phyloP scores from a whole-genome alignment of 164 flowering plant genomes.

The Nymphaea colorata region DNA sequence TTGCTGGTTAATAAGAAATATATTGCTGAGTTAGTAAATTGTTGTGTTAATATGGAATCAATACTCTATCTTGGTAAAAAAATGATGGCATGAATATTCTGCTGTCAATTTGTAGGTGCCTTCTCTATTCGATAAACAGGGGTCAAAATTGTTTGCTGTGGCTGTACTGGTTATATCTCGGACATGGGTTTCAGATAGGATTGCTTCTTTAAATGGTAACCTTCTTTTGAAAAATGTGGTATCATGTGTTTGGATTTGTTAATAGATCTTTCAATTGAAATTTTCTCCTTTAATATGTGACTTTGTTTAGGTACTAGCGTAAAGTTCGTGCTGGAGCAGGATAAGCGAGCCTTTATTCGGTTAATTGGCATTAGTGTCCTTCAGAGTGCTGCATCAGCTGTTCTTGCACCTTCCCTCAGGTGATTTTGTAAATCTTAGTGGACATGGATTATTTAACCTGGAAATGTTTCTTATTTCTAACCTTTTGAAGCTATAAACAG shows the following conservation, averaged over 20 bases:
- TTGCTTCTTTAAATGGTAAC: conserved; percentile 94
- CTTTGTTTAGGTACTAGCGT: conserved; percentile 76
- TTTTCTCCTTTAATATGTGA: conserved; percentile 2
- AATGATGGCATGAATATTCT: neutral
- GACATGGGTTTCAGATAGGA: conserved; percentile 97
- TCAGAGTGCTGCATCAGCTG: conserved; percentile 91
- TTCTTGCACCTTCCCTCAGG: conserved; percentile 95
- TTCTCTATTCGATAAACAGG: conserved; percentile 85
- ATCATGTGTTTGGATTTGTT: neutral
- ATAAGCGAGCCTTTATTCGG: conserved; percentile 73
- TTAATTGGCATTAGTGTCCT: conserved; percentile 82
- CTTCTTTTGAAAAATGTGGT: neutral
- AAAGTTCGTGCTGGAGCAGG: conserved; percentile 93
- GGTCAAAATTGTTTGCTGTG: conserved; percentile 81
- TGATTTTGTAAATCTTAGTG: conserved; percentile 8
- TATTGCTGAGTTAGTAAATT: neutral
- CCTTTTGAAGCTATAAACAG: neutral
- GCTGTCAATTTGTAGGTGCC: conserved; percentile 51
- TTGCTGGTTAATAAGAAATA: neutral
- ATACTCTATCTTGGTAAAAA: no score
- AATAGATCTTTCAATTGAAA: neutral
- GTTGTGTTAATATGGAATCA: no score
- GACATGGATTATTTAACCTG: no score
- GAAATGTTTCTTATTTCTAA: neutral
- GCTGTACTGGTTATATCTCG: conserved; percentile 85